Conservation (phyloP, 306 rosid species). For the Prunus kanzakura region DNA sequence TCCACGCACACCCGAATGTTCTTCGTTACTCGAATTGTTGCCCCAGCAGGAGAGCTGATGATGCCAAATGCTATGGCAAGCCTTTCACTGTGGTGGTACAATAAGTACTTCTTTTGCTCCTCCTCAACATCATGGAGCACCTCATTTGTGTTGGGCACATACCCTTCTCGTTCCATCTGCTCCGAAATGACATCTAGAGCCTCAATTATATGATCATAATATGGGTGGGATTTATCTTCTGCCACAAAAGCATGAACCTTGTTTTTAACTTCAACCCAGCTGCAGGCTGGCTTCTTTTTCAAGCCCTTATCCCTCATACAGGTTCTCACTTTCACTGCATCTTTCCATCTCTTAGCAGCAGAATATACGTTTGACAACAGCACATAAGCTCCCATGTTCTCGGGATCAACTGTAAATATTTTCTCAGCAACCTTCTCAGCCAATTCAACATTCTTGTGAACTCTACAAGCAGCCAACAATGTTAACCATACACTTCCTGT, state of each 20-base stretch:
- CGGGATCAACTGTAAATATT: conserved; percentile 57
- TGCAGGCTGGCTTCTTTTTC: conserved; percentile 81
- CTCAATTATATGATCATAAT: conserved; percentile 51
- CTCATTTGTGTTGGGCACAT: conserved; percentile 61
- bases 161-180: conserved; percentile 73
- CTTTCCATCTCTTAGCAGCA: conserved; percentile 75
- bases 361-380: conserved; percentile 70
- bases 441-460: conserved; percentile 67
- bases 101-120: conserved; percentile 59
- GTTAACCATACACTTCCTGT: conserved; percentile 84
- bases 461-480: conserved; percentile 85
- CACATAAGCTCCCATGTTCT: conserved; percentile 65
- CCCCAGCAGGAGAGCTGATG: conserved; percentile 72
- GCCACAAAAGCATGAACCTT: conserved; percentile 67
- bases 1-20: conserved; percentile 73
- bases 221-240: conserved; percentile 77
- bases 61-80: conserved; percentile 88
- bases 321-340: conserved; percentile 66
- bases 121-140: conserved; percentile 76
- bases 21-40: conserved; percentile 70
- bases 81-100: conserved; percentile 74
- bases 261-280: conserved; percentile 87
- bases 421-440: conserved; percentile 72
- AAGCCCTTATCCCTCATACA: conserved; percentile 54
- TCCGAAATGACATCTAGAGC: conserved; percentile 59